Base-by-base conservation (phyloP, 345 rosid genomes). In the Ricinus communis region DNA sequence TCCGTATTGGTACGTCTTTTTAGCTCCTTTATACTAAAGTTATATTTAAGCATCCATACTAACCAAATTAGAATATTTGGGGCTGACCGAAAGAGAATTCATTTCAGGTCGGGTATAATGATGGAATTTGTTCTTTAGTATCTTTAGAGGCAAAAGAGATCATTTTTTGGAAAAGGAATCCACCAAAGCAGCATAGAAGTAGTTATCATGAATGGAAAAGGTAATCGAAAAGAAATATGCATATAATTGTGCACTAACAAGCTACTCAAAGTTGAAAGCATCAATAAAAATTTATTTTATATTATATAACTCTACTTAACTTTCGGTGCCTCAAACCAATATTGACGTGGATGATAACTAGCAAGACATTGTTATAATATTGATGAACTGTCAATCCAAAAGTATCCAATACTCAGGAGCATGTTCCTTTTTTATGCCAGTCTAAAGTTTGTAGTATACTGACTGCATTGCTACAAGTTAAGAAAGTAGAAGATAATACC, bases 401-500 rank as follows among this genome's bases (percentile, higher is more conserved):
- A 18, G 27, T 43, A 45, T 45, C 31, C 21, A 25, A 43, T 30
- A 25, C 12, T 16, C 21, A 43, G 14, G 27, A 27, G 0, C 53
- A 36, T n/a, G 15, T 45, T 30, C 22, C 19, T 8, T 38, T 41
- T 22, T 66, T 8, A 30, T 40, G 66, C 27, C 21, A 63, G 21
- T 28, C 56, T 28, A 25, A 1, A 18, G 14, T 63, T 63, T 24
- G 40, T 33, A 33, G 38, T 2, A 63, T 21, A 41, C 21, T 22
- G 22, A 21, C 14, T 41, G 31, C 33, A 51, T 51, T 7, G 14
- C 12, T 50, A 8, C 6, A 38, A 43, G 27, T 36, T 19, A 51
- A 70, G 22, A 46, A 65, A 51, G 46, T 12, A 28, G 38, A 58
- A 46, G 65, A 52, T 54, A 57, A 59, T 59, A 87, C 96, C 98